Percentiles rank a stretch among this genome's conserved stretches.
Conservation (phyloP, 768 basidiomycete genomes). For the Trametes punicea region DNA sequence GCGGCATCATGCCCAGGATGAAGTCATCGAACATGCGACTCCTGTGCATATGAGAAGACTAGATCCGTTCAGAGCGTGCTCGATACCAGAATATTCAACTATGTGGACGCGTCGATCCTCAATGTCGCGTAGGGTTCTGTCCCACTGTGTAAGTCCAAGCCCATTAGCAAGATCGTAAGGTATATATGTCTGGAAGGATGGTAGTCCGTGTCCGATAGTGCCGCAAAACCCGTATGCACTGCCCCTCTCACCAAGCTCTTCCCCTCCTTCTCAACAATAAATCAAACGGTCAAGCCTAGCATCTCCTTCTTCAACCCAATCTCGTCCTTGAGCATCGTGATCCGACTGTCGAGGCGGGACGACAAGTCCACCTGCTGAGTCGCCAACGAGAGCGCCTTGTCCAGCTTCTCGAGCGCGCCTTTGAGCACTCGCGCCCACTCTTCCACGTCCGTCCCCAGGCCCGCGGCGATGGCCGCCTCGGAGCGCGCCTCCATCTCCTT, state of each 20-base stretch:
- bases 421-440: constrained; percentile 50
- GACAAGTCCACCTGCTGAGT: constrained; percentile 59
- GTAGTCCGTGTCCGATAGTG: background rate
- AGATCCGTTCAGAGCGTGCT: no score
- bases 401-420: constrained; percentile 47
- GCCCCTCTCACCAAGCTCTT: no score
- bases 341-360: constrained; percentile 65
- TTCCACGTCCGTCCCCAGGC: constrained; percentile 1
- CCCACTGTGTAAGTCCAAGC: no score
- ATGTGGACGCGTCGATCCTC: no score
- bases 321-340: constrained; percentile 69
- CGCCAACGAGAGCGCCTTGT: constrained; percentile 45
- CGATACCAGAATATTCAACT: no score
- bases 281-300: constrained; percentile 15
- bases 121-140: no score
- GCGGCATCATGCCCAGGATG: no score
- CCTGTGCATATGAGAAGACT: no score
- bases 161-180: constrained; percentile 1
- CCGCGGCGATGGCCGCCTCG: constrained; percentile 7
- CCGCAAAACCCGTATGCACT: no score
- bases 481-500: constrained; percentile 45
- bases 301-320: constrained; percentile 58
- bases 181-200: constrained; percentile 1
- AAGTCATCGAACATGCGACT: no score
- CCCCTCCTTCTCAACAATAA: no score